Evolutionary conservation across 2,329 filamentous ascomycete species (phyloP).

Genomic region (Pseudopithomyces chartarum): DNA sequence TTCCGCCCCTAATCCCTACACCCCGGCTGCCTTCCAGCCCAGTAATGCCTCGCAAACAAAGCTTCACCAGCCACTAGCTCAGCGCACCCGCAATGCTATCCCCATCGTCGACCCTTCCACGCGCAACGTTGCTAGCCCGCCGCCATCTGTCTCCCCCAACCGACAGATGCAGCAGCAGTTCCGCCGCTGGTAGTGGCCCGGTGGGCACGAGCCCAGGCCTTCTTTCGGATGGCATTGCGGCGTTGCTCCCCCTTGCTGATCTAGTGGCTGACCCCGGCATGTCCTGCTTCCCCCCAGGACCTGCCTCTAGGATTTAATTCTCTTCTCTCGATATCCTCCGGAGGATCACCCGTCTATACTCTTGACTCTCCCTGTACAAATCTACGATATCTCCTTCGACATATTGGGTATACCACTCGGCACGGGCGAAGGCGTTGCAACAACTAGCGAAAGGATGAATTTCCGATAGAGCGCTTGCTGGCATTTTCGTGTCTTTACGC

Average conservation of each 20-base stretch:
- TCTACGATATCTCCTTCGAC: slow-evolving; percentile 47
- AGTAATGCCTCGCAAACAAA: slow-evolving; percentile 67
- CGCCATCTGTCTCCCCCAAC: slow-evolving; percentile 70
- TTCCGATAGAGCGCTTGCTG: slow-evolving; percentile 44
- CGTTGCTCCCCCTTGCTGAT: slow-evolving; percentile 44
- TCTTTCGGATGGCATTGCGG: slow-evolving; percentile 41
- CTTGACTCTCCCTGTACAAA: slow-evolving; percentile 50
- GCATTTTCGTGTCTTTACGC: slow-evolving; percentile 42
- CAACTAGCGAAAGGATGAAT: slow-evolving; percentile 36
- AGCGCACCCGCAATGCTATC: slow-evolving; percentile 90
- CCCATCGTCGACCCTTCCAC: slow-evolving; percentile 97
- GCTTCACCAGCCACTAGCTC: slow-evolving; percentile 87
- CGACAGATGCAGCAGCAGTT: slow-evolving; percentile 64
- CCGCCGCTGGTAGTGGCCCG: slow-evolving; percentile 54
- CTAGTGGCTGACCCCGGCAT: slow-evolving; percentile 42
- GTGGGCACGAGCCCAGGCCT: slow-evolving; percentile 39
- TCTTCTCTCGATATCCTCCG: slow-evolving; percentile 45
- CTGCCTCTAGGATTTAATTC: slow-evolving; percentile 36
- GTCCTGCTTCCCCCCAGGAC: slow-evolving; percentile 14
- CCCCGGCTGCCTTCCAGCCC: slow-evolving; percentile 66
- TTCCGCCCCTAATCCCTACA: slow-evolving; percentile 58
- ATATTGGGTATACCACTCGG: slow-evolving; percentile 48
- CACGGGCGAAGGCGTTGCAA: slow-evolving; percentile 48
- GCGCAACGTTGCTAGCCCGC: slow-evolving; percentile 87
- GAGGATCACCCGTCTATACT: slow-evolving; percentile 48